Evolutionary conservation across 345 rosid species (phyloP), one percentile per base, ranked within the genome.

Genomic region (Populus ilicifolia): DNA sequence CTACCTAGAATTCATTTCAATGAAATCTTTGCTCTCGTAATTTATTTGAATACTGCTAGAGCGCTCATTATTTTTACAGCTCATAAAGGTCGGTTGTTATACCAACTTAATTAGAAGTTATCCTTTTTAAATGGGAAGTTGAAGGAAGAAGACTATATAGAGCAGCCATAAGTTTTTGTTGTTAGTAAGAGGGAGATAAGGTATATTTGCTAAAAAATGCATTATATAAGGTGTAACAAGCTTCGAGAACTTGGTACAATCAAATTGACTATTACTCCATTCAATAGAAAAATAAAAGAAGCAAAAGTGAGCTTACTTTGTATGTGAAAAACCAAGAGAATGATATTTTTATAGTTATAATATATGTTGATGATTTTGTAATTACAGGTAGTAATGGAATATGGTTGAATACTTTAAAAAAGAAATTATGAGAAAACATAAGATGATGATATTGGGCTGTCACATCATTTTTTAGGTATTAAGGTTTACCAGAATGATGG

Each of bases 341-440:
- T 14, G 4, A 21, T 35, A 17, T 66, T 66, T 5, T 66, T 8
- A 66, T 18, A 33, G 20, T 20, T 29, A 16, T 2, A 8, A 8
- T 67, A 2, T 67, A 20, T 67, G 25, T 33, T 16, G 46, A 35
- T 67, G 69, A 66, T 17, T 33, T 66, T 20, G 39, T 33, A 14
- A 29, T 33, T 33, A 33, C 35, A 3, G 5, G n/a, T 2, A 66
- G 10, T 30, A 66, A 66, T 33, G 21, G 18, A 30, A 66, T 18
- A 30, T 17, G 17, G 8, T 33, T 30, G 43, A 14, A 29, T 23
- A 66, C 10, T 66, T 66, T 29, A 70, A 8, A 12, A 17, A 43
- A n/a, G 13, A 70, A n/a, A 50, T 7, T 20, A 14, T 44, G 92
- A 91, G 18, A 86, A 89, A 83, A 78, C 90, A 0, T 44, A 13